Conservation (phyloP, 2,329 filamentous ascomycete species). For the Colletotrichum viniferum region DNA sequence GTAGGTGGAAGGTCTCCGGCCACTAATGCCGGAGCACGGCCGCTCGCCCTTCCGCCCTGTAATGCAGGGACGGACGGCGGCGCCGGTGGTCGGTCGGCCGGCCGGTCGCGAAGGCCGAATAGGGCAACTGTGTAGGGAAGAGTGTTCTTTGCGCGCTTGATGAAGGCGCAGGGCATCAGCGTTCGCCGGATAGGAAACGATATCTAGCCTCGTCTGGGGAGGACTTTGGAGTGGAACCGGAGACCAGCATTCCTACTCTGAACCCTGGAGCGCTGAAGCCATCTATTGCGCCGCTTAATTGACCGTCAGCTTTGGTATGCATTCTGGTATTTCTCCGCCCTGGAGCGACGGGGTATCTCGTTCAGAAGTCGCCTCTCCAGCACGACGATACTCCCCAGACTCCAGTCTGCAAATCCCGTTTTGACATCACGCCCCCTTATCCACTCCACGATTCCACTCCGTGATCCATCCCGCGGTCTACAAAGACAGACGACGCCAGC, state of each 20-base stretch:
- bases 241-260: neutral
- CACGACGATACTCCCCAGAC: neutral
- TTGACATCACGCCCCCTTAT: neutral
- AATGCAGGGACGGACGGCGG: neutral
- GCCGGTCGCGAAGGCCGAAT: neutral
- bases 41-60: neutral
- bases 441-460: neutral
- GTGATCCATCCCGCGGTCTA: neutral
- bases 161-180: neutral
- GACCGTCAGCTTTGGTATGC: neutral
- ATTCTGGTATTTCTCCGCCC: neutral
- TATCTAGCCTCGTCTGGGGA: neutral
- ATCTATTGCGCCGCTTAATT: neutral
- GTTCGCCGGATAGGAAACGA: neutral
- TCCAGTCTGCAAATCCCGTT: neutral
- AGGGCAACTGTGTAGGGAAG: neutral
- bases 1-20: neutral
- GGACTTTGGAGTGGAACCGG: neutral
- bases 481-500: neutral
- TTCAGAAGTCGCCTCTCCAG: neutral
- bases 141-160: neutral
- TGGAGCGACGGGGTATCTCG: neutral
- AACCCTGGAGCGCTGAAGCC: neutral
- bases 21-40: neutral
- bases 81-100: neutral